phyloP scores from a whole-genome alignment of 345 rosid species.

The Cochlearia excelsa region DNA sequence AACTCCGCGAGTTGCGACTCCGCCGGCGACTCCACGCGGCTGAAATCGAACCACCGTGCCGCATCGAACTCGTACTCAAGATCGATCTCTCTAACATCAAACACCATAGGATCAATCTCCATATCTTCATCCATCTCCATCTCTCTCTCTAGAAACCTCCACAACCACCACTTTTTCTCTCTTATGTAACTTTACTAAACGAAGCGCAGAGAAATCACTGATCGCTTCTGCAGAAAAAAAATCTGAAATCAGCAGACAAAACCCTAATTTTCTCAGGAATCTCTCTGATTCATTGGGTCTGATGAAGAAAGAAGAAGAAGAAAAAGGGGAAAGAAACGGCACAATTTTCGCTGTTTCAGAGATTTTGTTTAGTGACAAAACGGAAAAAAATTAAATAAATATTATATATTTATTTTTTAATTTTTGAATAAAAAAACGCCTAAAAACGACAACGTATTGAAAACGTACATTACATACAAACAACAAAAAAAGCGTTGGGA shows the following conservation, averaged over 20 bases:
- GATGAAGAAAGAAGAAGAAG: conserved; percentile 23
- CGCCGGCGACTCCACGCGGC: conserved; percentile 49
- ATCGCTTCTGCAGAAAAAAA: conserved; percentile 9
- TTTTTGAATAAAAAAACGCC: background rate
- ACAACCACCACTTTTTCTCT: conserved; percentile 27
- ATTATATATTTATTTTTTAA: too few relatives aligned
- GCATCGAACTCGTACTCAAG: conserved; percentile 91
- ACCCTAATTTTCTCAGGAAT: conserved; percentile 39
- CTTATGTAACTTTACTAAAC: conserved; percentile 11
- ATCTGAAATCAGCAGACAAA: conserved; percentile 21
- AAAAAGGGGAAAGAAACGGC: conserved; percentile 32
- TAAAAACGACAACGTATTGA: conserved; percentile 29
- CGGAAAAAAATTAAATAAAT: conserved; percentile 1
- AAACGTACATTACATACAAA: too few relatives aligned
- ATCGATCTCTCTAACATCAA: conserved; percentile 76
- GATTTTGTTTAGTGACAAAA: conserved; percentile 30
- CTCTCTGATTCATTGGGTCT: conserved; percentile 29
- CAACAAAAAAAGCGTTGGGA: conserved; percentile 21
- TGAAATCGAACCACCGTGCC: conserved; percentile 69
- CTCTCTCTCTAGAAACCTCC: conserved; percentile 29
- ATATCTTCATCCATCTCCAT: conserved; percentile 39
- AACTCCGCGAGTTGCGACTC: conserved; percentile 67
- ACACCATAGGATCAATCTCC: conserved; percentile 52
- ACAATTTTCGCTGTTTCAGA: conserved; percentile 37
- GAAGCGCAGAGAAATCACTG: conserved; percentile 20